Evolutionary conservation across 1,139 yeast species (phyloP).

Genomic region (Candida pseudoviswanathii): DNA sequence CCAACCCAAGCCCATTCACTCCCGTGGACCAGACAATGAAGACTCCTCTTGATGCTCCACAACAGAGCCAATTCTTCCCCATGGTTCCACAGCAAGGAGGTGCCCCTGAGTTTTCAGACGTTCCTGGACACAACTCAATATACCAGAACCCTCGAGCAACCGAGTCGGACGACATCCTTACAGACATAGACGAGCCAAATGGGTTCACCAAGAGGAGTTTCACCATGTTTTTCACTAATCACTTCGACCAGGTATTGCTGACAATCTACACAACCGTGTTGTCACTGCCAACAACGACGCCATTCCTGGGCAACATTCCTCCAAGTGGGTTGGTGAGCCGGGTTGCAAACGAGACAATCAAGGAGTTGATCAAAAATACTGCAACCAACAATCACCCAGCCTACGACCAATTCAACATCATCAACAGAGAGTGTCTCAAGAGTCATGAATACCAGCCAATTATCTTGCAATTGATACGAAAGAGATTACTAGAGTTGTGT

Average conservation of each 20-base stretch:
- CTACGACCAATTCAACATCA: constrained; percentile 38
- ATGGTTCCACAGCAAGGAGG: constrained; percentile 4
- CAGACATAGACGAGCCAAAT: constrained; percentile 41
- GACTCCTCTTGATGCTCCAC: constrained; percentile 43
- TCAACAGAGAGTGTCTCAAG: constrained; percentile 35
- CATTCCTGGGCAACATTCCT: constrained; percentile 45
- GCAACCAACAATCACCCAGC: constrained; percentile 21
- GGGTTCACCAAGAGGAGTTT: constrained; percentile 27
- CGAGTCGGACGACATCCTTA: constrained; percentile 48
- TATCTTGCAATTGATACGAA: constrained; percentile 46
- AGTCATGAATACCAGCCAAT: constrained; percentile 42
- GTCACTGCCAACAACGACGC: constrained; percentile 49
- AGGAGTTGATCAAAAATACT: constrained; percentile 25
- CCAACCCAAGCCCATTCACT: constrained; percentile 38
- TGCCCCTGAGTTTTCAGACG: constrained; percentile 15
- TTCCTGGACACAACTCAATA: not conserved
- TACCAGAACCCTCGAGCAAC: constrained; percentile 36
- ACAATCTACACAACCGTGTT: constrained; percentile 37
- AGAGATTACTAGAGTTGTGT: constrained; percentile 45
- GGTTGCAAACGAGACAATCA: constrained; percentile 47
- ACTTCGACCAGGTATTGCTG: constrained; percentile 42
- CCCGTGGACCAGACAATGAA: constrained; percentile 48
- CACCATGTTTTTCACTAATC: constrained; percentile 37
- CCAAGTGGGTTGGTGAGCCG: constrained; percentile 49
- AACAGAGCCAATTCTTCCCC: constrained; percentile 13